A percentile compares a stretch with the other conserved stretches of the same genome.
phyloP scores from a whole-genome alignment of 2,329 filamentous ascomycete species.

The Camptophora hylomeconis region DNA sequence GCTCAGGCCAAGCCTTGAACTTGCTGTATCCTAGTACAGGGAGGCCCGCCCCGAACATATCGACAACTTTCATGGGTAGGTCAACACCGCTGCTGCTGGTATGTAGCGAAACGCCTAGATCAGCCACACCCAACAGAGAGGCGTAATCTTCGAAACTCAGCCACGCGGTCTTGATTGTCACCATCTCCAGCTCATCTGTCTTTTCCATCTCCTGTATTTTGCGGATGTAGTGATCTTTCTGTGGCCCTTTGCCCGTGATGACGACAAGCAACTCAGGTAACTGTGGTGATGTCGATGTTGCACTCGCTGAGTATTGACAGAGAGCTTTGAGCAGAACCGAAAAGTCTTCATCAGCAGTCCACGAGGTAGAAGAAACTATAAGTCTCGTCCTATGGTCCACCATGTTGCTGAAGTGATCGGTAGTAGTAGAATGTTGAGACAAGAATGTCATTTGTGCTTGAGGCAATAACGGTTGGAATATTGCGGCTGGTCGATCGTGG shows the following conservation, averaged over 20 bases:
- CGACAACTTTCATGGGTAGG: constrained; percentile 96
- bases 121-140: constrained; percentile 65
- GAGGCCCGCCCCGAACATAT: constrained; percentile 93
- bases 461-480: constrained; percentile 59
- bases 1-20: constrained; percentile 79
- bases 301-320: constrained; percentile 52
- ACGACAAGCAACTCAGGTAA: constrained; percentile 65
- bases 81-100: constrained; percentile 91
- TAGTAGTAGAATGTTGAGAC: constrained; percentile 50
- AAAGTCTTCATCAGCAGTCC: constrained; percentile 96
- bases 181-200: constrained; percentile 51
- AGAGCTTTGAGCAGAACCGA: constrained; percentile 73
- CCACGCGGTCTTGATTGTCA: constrained; percentile 72
- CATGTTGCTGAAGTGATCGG: constrained; percentile 45
- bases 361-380: constrained; percentile 86
- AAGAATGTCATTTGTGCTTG: constrained; percentile 48
- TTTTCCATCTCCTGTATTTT: constrained; percentile 49
- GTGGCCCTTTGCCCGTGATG: constrained; percentile 88
- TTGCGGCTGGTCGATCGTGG: constrained; percentile 72
- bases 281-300: constrained; percentile 29
- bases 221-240: constrained; percentile 56
- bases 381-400: constrained; percentile 48
- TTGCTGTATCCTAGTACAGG: constrained; percentile 77
- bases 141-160: constrained; percentile 77
- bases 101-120: constrained; percentile 82